Evolutionary conservation across 208 protist species (phyloP).

Genomic region (Leishmania braziliensis): DNA sequence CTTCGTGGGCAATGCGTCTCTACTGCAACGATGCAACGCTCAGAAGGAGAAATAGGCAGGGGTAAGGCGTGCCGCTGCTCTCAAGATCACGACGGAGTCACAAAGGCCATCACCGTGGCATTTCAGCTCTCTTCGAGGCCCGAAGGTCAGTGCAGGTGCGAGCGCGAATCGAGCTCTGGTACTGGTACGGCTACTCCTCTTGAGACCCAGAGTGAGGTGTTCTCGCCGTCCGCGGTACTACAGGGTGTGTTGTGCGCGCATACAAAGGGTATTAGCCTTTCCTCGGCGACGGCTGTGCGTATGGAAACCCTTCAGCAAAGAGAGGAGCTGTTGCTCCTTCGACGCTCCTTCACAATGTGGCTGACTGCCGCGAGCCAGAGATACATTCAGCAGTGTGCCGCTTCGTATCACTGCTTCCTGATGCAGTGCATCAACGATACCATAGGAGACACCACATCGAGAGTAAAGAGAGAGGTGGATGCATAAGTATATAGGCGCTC

Average conservation of each 20-base stretch:
- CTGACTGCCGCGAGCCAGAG: constrained; percentile 9
- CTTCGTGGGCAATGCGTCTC: constrained; percentile 1
- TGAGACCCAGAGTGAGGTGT: neutral
- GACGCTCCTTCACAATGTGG: constrained; percentile 19
- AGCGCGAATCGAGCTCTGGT: neutral
- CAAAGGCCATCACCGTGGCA: neutral
- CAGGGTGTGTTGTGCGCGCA: neutral
- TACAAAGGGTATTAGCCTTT: neutral
- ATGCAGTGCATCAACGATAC: constrained; percentile 25
- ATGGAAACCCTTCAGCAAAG: neutral
- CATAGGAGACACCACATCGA: neutral
- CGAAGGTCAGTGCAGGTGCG: neutral
- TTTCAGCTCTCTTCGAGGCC: neutral
- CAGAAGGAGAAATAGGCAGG: neutral
- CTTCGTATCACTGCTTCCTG: constrained; percentile 25
- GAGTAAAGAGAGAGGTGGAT: neutral
- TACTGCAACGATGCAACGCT: neutral
- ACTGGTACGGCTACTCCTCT: neutral
- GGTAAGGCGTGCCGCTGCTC: neutral
- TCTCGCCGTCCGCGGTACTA: neutral
- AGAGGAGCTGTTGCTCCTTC: constrained; percentile 17
- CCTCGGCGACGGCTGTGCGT: neutral
- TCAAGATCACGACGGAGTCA: neutral
- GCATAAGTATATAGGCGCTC: neutral
- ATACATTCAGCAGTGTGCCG: constrained; percentile 22